phyloP scores from a whole-genome alignment of 1,139 yeast genomes.

The Blastobotrys arbuscula region DNA sequence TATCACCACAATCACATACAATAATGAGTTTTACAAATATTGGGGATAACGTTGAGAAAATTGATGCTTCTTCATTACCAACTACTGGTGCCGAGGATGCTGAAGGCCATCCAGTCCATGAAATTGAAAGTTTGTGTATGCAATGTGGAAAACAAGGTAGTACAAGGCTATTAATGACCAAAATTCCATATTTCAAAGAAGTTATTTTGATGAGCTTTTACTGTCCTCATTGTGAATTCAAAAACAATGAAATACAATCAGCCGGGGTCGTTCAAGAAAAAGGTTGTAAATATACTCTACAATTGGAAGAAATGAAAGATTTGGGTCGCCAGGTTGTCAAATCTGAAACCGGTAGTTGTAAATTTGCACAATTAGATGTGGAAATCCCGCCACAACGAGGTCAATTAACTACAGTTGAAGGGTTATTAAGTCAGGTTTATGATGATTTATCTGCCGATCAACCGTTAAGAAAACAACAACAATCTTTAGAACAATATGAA shows the following conservation, averaged over 20 bases:
- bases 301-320: slow-evolving; percentile 66
- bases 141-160: slow-evolving; percentile 83
- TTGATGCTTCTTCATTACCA: slow-evolving; percentile 22
- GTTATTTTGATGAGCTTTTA: slow-evolving; percentile 91
- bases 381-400: slow-evolving; percentile 97
- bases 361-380: slow-evolving; percentile 76
- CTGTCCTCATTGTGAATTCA: slow-evolving; percentile 91
- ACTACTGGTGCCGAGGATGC: slow-evolving; percentile 53
- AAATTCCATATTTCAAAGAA: slow-evolving; percentile 89
- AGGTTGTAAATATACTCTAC: slow-evolving; percentile 70
- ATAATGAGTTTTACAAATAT: slow-evolving; percentile 20
- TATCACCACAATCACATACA: slow-evolving; percentile 1
- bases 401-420: slow-evolving; percentile 88
- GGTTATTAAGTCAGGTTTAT: slow-evolving; percentile 74
- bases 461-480: slow-evolving; percentile 55
- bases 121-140: slow-evolving; percentile 92
- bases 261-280: slow-evolving; percentile 78
- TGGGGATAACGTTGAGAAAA: slow-evolving; percentile 27
- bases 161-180: slow-evolving; percentile 77
- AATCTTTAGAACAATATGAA: slow-evolving; percentile 68
- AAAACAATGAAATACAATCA: slow-evolving; percentile 89
- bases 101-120: slow-evolving; percentile 96
- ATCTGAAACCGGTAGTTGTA: slow-evolving; percentile 80
- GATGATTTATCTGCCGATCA: slow-evolving; percentile 82
- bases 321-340: slow-evolving; percentile 89